Evolutionary conservation across 805 yeast genomes (phyloP), one percentile per base, ranked within the genome.

Genomic region (Ogataea dorogensis): DNA sequence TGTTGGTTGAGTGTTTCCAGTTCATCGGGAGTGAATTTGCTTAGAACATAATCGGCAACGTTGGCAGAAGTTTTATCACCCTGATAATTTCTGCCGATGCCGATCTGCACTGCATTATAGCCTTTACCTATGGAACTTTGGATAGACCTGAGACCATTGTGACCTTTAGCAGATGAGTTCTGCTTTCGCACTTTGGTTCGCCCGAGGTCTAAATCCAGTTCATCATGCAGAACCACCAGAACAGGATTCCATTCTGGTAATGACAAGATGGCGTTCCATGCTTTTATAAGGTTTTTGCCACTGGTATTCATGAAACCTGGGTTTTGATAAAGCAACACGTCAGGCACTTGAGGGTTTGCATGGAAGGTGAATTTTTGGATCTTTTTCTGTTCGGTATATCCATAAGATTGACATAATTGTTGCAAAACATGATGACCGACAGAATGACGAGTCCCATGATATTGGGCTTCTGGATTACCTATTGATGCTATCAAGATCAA

Each of bases 381-480:
- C 13, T 19, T 21, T 21, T 40, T 39, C 14, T 28, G 42, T 7
- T 45, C 38, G 14, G 44, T 26, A 26, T 46, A 49, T 33, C 54
- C 40, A 44, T 50, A 27, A 36, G 49, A 28, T 40, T 33, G 25
- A 16, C 49, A 40, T 17, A 41, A 35, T 24, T 47, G 28, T 22
- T 79, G 65, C 24, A 79, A 60, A 23, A 78, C 54, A 31, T 69
- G 54, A 44, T 84, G 85, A 1, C 95, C 96, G 0, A 80, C 86
- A 41, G 81, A 86, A 53, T 87, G 96, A 22, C 95, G 65, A 0
- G 95, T 83, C 5, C 68, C 66, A 6, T 61, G 59, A 48, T 71
- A 85, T 31, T 67, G 59, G 0, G 76, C 70, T 37, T 79, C 85
- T 0, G 95, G 95, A 50, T 87, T 87, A 1, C 96, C 96, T 2